These are phyloP conservation scores for Chamaecrista fasciculata DNA, from an alignment of 306 rosid species.

Conservation along the genomic window DNA sequence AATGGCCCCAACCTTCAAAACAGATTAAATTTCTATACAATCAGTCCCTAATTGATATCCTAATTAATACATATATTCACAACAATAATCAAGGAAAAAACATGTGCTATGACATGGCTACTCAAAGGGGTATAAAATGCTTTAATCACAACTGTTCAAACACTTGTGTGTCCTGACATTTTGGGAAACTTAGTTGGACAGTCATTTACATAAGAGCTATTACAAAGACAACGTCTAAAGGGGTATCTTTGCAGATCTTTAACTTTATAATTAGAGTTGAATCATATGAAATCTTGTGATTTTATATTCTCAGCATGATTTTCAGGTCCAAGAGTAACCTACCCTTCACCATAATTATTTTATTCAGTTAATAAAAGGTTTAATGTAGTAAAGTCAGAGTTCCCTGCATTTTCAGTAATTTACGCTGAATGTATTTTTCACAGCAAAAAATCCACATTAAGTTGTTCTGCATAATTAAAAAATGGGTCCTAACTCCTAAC, in stretches of 20 bases:
- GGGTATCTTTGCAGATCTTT: background rate
- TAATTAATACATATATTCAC: no score
- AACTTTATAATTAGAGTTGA: background rate
- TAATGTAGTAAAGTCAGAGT: background rate
- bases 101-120: background rate
- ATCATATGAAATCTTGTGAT: background rate
- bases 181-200: background rate
- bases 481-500: background rate
- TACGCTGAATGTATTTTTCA: background rate
- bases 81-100: slow-evolving; percentile 11
- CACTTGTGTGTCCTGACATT: background rate
- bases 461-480: background rate
- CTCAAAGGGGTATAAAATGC: background rate
- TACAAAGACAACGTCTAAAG: background rate
- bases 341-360: background rate
- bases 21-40: slow-evolving; percentile 29
- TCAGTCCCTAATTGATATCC: no score
- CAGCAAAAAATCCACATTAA: background rate
- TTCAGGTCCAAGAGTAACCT: background rate
- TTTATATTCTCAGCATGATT: slow-evolving; percentile 4
- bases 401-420: background rate
- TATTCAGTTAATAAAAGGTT: background rate
- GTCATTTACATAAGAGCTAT: background rate
- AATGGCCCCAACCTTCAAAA: slow-evolving; percentile 82
- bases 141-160: background rate